Conservation (phyloP, 305 asterid species). For the Solanum hybrid region DNA sequence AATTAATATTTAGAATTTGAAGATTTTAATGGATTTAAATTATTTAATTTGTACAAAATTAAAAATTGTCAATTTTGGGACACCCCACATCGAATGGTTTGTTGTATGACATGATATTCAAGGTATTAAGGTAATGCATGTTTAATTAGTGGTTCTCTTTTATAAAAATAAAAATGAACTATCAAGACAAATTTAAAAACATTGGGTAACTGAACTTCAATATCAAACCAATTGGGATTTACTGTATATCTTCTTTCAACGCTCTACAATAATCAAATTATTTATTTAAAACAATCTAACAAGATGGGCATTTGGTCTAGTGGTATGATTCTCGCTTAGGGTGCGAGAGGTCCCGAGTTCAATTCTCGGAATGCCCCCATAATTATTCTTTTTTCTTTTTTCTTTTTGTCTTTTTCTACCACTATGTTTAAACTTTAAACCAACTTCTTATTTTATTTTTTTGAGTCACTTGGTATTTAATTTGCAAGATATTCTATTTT, state of each 20-base stretch:
- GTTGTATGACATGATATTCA: neutral
- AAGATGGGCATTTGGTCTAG: slow-evolving; percentile 94
- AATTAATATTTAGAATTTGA: neutral
- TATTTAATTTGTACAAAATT: neutral
- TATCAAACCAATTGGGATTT: neutral
- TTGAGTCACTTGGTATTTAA: neutral
- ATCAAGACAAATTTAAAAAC: neutral
- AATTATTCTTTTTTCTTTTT: slow-evolving; percentile 17
- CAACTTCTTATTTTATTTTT: neutral
- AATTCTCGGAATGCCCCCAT: slow-evolving; percentile 98
- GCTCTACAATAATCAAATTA: too few species aligned
- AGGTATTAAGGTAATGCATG: neutral
- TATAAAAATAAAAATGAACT: neutral
- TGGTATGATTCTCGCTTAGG: slow-evolving; percentile 99
- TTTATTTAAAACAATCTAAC: neutral
- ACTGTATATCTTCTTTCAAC: neutral
- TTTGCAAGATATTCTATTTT: neutral
- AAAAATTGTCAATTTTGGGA: neutral
- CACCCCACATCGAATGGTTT: neutral
- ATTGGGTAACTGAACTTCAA: neutral
- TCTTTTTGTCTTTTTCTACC: neutral
- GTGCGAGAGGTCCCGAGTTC: slow-evolving; percentile 99
- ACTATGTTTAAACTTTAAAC: neutral
- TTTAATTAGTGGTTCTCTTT: neutral
- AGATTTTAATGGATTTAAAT: neutral